phyloP scores from a whole-genome alignment of 441 rosid species.

The Adansonia gregorii region DNA sequence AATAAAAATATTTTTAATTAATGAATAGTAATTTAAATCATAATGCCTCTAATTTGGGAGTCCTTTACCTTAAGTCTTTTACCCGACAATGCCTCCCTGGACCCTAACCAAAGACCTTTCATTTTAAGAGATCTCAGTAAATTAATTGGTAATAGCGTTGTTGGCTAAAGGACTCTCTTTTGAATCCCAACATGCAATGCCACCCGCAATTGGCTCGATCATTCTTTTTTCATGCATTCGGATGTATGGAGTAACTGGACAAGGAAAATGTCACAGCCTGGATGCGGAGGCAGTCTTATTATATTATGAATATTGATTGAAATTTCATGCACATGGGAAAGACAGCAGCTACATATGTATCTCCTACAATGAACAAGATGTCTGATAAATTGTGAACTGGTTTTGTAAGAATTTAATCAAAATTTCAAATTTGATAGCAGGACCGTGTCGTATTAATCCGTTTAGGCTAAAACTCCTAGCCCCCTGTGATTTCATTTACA shows the following conservation, averaged over 20 bases:
- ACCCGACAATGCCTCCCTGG: no score
- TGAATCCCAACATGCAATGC: no score
- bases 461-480: neutral
- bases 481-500: conserved; percentile 11
- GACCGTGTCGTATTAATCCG: no score
- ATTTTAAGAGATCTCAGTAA: no score
- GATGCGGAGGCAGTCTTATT: neutral
- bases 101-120: no score
- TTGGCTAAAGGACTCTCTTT: no score
- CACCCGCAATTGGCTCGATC: no score
- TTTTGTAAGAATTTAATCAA: conserved; percentile 3
- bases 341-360: neutral
- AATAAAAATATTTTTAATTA: no score
- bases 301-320: neutral
- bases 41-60: no score
- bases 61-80: no score
- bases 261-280: neutral
- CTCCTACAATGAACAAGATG: neutral
- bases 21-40: no score
- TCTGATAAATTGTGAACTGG: neutral
- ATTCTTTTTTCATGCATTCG: neutral
- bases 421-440: conserved; percentile 14
- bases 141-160: no score
- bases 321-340: conserved; percentile 13
- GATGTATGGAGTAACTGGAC: neutral